Conservation (phyloP, 2,329 filamentous ascomycete species). For the Colletotrichum cordylinicola region DNA sequence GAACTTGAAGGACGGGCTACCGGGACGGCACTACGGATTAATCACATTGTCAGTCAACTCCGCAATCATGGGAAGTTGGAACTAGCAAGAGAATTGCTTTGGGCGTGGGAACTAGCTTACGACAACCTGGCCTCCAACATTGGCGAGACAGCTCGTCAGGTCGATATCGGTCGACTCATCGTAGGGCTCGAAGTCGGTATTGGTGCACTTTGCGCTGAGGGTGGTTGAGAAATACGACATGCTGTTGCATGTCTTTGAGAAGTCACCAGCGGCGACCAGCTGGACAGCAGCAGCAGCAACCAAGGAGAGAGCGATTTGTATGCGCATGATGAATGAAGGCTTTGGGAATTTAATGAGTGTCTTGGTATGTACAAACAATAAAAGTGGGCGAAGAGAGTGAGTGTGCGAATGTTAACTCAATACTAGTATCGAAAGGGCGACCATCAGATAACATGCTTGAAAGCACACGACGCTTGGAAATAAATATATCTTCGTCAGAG, state of each 20-base stretch:
- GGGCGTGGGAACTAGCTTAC: neutral
- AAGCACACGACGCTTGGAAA: neutral
- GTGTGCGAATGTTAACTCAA: neutral
- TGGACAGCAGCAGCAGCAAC: neutral
- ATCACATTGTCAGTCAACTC: rapidly evolving
- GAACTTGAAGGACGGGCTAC: neutral
- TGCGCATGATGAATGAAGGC: neutral
- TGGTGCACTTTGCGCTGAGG: neutral
- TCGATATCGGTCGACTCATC: neutral
- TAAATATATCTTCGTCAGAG: neutral
- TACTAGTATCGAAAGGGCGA: neutral
- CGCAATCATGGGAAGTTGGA: rapidly evolving
- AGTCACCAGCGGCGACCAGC: neutral
- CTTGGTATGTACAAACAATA: neutral
- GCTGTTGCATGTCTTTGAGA: neutral
- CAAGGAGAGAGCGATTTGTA: neutral
- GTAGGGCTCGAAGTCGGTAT: neutral
- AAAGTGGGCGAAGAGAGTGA: neutral
- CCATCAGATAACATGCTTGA: rapidly evolving
- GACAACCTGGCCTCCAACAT: neutral
- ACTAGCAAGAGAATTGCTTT: rapidly evolving
- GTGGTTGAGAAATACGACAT: neutral
- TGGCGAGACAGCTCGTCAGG: neutral
- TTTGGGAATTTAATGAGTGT: neutral
- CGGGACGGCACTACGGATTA: neutral